These are phyloP conservation scores for Cystobasidium tubakii DNA, from an alignment of 768 basidiomycete genomes.

Conservation along the genomic window DNA sequence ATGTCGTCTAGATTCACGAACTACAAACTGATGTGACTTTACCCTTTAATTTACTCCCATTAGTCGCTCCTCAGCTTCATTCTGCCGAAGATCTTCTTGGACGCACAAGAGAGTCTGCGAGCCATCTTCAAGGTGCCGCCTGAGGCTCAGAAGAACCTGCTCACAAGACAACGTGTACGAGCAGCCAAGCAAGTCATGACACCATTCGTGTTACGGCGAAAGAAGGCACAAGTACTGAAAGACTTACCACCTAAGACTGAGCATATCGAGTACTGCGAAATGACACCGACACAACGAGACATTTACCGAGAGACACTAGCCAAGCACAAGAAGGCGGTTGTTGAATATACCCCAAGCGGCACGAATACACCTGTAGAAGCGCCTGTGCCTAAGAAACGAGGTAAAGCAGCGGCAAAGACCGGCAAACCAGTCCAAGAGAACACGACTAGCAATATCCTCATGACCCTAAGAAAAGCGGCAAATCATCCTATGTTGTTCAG, in stretches of 20 bases:
- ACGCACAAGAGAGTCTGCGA: constrained; percentile 67
- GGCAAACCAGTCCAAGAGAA: constrained; percentile 52
- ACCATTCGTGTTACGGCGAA: constrained; percentile 90
- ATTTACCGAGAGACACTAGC: constrained; percentile 81
- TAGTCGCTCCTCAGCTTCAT: constrained; percentile 98
- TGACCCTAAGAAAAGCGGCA: constrained; percentile 94
- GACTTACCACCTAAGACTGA: constrained; percentile 90
- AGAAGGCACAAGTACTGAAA: constrained; percentile 92
- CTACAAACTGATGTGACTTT: no score
- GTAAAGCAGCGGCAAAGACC: constrained; percentile 44
- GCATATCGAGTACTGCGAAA: constrained; percentile 88
- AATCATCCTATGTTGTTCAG: constrained; percentile 96
- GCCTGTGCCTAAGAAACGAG: constrained; percentile 47
- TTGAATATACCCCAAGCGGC: constrained; percentile 51
- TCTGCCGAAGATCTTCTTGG: constrained; percentile 77
- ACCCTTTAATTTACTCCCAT: not conserved
- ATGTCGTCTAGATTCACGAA: not conserved
- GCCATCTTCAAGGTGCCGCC: constrained; percentile 90
- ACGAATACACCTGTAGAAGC: constrained; percentile 49
- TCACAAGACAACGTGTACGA: constrained; percentile 86
- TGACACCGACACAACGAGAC: constrained; percentile 72
- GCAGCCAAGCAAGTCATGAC: constrained; percentile 99
- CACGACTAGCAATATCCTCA: constrained; percentile 86
- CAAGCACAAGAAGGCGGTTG: constrained; percentile 72
- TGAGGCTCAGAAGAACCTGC: constrained; percentile 77